phyloP scores from a whole-genome alignment of 2,329 filamentous ascomycete genomes.

The Mycosphaerella sp. region DNA sequence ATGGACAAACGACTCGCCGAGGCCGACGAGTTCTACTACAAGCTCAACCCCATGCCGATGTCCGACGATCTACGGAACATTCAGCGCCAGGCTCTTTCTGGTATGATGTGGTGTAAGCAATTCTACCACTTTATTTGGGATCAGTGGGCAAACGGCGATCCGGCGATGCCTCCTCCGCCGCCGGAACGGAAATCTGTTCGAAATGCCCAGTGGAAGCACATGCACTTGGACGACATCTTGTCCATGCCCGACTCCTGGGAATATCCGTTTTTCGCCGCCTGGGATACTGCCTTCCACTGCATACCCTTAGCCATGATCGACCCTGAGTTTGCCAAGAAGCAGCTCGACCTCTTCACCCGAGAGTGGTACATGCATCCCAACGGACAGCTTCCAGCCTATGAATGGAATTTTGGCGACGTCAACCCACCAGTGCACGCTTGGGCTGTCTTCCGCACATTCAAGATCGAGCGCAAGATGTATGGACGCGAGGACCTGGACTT shows the following conservation, averaged over 20 bases:
- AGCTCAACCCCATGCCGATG: conserved; percentile 89
- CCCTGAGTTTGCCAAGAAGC: conserved; percentile 96
- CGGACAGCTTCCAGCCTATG: conserved; percentile 84
- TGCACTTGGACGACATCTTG: conserved; percentile 88
- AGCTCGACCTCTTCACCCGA: conserved; percentile 88
- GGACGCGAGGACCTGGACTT: conserved; percentile 92
- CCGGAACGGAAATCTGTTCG: conserved; percentile 70
- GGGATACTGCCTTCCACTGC: conserved; percentile 96
- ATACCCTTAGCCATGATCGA: conserved; percentile 96
- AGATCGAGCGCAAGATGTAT: conserved; percentile 97
- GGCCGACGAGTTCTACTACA: conserved; percentile 92
- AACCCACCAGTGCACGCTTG: conserved; percentile 96
- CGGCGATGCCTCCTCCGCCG: conserved; percentile 78
- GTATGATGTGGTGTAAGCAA: conserved; percentile 99
- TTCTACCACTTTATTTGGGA: conserved; percentile 97
- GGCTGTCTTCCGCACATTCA: conserved; percentile 93
- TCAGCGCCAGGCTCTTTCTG: conserved; percentile 86
- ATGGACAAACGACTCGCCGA: conserved; percentile 82
- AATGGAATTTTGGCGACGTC: conserved; percentile 98
- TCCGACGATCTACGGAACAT: conserved; percentile 89
- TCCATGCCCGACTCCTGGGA: conserved; percentile 99
- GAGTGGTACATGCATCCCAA: conserved; percentile 99
- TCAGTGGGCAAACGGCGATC: conserved; percentile 94
- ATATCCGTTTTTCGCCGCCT: conserved; percentile 95
- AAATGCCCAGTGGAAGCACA: conserved; percentile 87